A percentile compares a stretch with the other conserved stretches of the same genome.
phyloP scores from a whole-genome alignment of 805 yeast species.

The Saccharomycopsis malanga region DNA sequence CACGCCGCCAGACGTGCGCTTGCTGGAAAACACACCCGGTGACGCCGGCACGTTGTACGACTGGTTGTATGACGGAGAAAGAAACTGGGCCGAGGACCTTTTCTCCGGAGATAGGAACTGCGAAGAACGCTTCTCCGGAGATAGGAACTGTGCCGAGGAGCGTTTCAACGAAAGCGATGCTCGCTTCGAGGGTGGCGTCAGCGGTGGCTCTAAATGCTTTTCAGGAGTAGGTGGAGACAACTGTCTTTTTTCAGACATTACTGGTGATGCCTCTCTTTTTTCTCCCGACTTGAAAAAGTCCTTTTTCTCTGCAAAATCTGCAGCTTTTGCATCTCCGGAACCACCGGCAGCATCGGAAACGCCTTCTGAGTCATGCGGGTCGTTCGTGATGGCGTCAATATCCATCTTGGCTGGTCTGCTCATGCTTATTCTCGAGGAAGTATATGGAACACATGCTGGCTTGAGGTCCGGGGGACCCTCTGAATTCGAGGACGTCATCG shows the following conservation, averaged over 20 bases:
- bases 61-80: not conserved
- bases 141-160: constrained; percentile 8
- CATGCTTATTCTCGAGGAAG: constrained; percentile 14
- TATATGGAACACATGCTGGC: constrained; percentile 18
- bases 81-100: not conserved
- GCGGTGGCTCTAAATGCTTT: constrained; percentile 4
- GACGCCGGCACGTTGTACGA: constrained; percentile 3
- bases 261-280: not conserved
- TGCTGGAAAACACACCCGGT: constrained; percentile 10
- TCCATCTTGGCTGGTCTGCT: constrained; percentile 5
- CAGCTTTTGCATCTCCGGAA: not conserved
- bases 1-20: constrained; percentile 6
- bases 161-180: not conserved
- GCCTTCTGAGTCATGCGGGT: not conserved
- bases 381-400: constrained; percentile 2
- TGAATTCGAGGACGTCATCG: not conserved
- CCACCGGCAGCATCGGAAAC: not conserved
- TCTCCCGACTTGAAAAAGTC: not conserved
- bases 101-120: constrained; percentile 17
- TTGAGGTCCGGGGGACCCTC: not conserved
- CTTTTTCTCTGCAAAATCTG: not conserved
- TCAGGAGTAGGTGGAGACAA: not conserved
- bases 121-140: constrained; percentile 12
- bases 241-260: not conserved
- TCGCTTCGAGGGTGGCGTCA: constrained; percentile 17